Evolutionary conservation across 495 filamentous ascomycete species (phyloP).

Genomic region (Penicillium verhagenii): DNA sequence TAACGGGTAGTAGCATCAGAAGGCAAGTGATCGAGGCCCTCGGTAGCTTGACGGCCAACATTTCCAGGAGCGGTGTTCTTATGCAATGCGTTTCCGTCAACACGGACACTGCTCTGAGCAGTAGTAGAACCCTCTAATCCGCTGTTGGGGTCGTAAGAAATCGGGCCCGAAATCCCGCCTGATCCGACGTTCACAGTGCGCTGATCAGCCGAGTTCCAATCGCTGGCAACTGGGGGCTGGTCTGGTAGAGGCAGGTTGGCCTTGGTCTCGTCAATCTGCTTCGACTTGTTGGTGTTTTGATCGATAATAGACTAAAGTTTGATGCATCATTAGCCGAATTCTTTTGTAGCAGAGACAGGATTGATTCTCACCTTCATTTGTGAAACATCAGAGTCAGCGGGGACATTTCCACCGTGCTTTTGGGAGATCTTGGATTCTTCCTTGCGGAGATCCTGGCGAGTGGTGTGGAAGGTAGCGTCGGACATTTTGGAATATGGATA

Average conservation of each 20-base stretch:
- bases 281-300: conserved; percentile 52
- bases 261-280: conserved; percentile 62
- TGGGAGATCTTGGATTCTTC: conserved; percentile 45
- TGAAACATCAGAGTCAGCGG: conserved; percentile 49
- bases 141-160: conserved; percentile 53
- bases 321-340: background rate
- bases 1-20: conserved; percentile 47
- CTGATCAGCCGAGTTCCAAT: conserved; percentile 71
- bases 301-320: conserved; percentile 45
- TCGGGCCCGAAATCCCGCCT: conserved; percentile 51
- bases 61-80: conserved; percentile 40
- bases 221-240: conserved; percentile 68
- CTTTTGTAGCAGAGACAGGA: background rate
- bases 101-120: conserved; percentile 55
- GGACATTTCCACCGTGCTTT: conserved; percentile 38
- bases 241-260: conserved; percentile 78
- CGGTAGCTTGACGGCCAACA: conserved; percentile 56
- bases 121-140: conserved; percentile 64
- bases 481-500: conserved; percentile 39
- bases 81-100: conserved; percentile 41
- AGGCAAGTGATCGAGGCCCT: conserved; percentile 48
- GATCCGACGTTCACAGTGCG: conserved; percentile 67
- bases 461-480: conserved; percentile 51
- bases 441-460: conserved; percentile 53
- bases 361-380: conserved; percentile 39